phyloP scores from a whole-genome alignment of 768 basidiomycete species.

The Piloderma croceum region DNA sequence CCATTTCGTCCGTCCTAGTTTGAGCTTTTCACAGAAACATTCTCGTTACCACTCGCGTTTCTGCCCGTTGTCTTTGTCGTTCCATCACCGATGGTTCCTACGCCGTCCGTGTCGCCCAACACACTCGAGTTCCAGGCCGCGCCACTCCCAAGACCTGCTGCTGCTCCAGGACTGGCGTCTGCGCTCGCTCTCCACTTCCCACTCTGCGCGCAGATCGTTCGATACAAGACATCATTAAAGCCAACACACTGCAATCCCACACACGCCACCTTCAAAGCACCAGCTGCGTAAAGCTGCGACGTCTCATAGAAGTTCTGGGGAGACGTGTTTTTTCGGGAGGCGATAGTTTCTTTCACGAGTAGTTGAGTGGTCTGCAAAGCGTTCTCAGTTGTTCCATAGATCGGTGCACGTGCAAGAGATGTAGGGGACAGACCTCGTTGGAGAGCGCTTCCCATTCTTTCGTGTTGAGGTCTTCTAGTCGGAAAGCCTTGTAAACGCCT shows the following conservation, averaged over 20 bases:
- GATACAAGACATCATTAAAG: constrained; percentile 65
- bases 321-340: constrained; percentile 66
- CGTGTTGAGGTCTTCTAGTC: constrained; percentile 55
- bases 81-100: no score
- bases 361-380: constrained; percentile 54
- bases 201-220: constrained; percentile 36
- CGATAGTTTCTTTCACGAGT: constrained; percentile 67
- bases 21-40: no score
- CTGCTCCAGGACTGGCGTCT: no score
- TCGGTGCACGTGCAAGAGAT: no score
- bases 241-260: constrained; percentile 72
- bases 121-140: no score
- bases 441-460: constrained; percentile 69
- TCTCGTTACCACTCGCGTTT: no score
- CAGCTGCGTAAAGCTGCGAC: constrained; percentile 63
- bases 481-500: constrained; percentile 66
- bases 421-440: constrained; percentile 43
- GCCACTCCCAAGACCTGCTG: no score
- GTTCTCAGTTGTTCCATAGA: constrained; percentile 5
- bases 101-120: no score
- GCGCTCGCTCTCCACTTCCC: not conserved
- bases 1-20: no score
- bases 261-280: constrained; percentile 69
- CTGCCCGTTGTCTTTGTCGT: no score
- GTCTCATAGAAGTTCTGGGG: constrained; percentile 77